phyloP scores from a whole-genome alignment of 139 green algal genomes.

The Chlamydomonas incerta region DNA sequence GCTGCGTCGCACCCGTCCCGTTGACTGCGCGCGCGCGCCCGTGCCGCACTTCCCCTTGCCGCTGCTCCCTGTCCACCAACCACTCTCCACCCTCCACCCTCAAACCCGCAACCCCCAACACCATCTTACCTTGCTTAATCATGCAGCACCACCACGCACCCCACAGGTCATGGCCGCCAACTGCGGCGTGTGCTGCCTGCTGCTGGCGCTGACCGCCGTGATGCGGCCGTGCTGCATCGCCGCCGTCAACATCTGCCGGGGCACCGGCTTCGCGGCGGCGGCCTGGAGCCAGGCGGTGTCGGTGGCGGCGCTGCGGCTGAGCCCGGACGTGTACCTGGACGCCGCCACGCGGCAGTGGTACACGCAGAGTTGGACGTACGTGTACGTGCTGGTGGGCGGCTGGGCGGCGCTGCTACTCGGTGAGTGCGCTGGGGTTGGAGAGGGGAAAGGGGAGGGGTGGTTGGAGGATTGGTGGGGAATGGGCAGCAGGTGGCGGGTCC shows the following conservation, averaged over 20 bases:
- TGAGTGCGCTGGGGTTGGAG: not conserved
- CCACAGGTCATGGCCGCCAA: conserved; percentile 6
- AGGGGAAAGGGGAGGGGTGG: not conserved
- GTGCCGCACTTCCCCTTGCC: too few relatives aligned
- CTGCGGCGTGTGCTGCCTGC: not conserved
- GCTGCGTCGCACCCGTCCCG: too few relatives aligned
- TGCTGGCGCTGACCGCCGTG: conserved; percentile 2
- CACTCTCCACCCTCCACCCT: not conserved
- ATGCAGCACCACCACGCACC: too few relatives aligned
- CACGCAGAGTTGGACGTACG: conserved; percentile 13
- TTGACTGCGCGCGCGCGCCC: too few relatives aligned
- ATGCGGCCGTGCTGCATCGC: conserved; percentile 39
- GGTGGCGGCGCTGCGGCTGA: conserved; percentile 10
- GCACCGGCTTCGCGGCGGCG: conserved; percentile 17
- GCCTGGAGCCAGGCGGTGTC: conserved; percentile 23
- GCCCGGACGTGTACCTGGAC: conserved; percentile 13
- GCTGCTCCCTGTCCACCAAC: too few relatives aligned
- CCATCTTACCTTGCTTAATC: too few relatives aligned
- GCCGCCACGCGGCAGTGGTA: conserved; percentile 27
- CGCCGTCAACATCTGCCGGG: conserved; percentile 24
- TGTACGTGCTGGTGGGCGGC: conserved; percentile 2
- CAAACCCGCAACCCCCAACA: too few relatives aligned
- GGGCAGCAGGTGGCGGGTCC: too few relatives aligned
- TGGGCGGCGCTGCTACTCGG: not conserved
- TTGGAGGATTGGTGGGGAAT: not conserved